A percentile compares a stretch with the other conserved stretches of the same genome.
phyloP scores from a whole-genome alignment of 2,329 filamentous ascomycete genomes.

The Fusarium dlaminii region DNA sequence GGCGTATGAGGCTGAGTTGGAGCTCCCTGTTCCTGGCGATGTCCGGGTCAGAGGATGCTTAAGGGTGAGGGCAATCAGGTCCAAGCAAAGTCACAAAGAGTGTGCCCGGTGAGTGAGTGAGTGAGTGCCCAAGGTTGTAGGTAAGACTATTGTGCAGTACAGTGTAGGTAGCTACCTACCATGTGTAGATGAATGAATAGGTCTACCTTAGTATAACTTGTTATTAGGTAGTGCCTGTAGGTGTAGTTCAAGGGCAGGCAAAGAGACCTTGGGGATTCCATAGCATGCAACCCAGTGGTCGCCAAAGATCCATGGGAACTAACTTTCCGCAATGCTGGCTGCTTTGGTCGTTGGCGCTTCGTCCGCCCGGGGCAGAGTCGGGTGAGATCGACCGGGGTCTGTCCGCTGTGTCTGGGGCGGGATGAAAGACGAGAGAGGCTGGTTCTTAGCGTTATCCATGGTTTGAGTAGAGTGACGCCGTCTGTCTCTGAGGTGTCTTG shows the following conservation, averaged over 20 bases:
- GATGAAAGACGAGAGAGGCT: conserved; percentile 5
- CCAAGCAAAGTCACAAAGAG: not conserved
- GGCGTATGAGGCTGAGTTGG: conserved; percentile 23
- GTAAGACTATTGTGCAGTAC: not conserved
- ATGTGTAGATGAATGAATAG: not conserved
- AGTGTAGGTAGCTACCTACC: not conserved
- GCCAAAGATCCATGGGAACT: conserved; percentile 26
- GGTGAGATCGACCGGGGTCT: conserved; percentile 11
- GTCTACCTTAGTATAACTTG: not conserved
- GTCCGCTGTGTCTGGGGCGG: conserved; percentile 6
- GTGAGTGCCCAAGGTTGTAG: not conserved
- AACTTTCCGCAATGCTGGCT: conserved; percentile 31
- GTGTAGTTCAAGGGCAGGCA: not conserved
- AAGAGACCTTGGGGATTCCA: not conserved
- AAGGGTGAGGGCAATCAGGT: not conserved
- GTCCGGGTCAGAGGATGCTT: not conserved
- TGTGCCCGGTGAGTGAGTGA: not conserved
- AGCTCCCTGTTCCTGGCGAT: conserved; percentile 28
- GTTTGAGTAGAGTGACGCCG: not conserved
- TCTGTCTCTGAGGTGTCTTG: not conserved
- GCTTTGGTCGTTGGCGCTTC: conserved; percentile 35
- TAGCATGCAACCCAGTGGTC: conserved; percentile 16
- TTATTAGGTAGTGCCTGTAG: not conserved
- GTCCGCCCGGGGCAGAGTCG: conserved; percentile 16
- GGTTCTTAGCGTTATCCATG: not conserved